phyloP scores from a whole-genome alignment of 2,329 filamentous ascomycete species.

The Penicillium sp. region DNA sequence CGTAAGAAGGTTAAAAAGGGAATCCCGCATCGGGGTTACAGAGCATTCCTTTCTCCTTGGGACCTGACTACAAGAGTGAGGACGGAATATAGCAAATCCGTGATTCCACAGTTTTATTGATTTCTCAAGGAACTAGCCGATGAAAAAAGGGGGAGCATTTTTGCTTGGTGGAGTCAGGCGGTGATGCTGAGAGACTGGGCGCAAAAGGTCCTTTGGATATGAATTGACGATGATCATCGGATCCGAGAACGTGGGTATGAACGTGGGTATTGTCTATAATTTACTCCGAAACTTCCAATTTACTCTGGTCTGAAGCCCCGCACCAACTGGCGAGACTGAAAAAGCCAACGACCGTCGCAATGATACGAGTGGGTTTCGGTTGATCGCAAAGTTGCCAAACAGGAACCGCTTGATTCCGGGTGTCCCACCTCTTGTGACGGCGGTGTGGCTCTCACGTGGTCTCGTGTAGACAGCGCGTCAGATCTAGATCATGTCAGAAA shows the following conservation, averaged over 20 bases:
- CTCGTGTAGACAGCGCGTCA: slow-evolving; percentile 24
- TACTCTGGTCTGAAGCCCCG: neutral
- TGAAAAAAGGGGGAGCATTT: slow-evolving; percentile 3
- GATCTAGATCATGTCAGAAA: slow-evolving; percentile 5
- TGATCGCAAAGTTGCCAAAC: slow-evolving; percentile 21
- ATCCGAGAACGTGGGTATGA: slow-evolving; percentile 1
- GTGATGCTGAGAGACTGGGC: slow-evolving; percentile 5
- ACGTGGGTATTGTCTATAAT: neutral
- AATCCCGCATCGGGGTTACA: slow-evolving; percentile 9
- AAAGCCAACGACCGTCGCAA: slow-evolving; percentile 18
- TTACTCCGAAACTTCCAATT: neutral
- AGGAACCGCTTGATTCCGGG: slow-evolving; percentile 24
- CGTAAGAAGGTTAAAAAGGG: slow-evolving; percentile 16
- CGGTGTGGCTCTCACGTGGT: slow-evolving; percentile 27
- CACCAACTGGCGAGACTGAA: neutral
- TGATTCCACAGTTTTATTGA: neutral
- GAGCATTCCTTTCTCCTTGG: slow-evolving; percentile 14
- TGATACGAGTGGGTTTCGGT: slow-evolving; percentile 22
- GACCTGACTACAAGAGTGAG: slow-evolving; percentile 9
- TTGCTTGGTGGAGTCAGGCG: slow-evolving; percentile 5
- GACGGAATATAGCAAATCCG: slow-evolving; percentile 8
- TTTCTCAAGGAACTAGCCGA: neutral
- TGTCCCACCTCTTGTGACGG: slow-evolving; percentile 12
- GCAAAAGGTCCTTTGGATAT: neutral
- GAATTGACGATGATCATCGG: slow-evolving; percentile 4